Evolutionary conservation across 1,284 basidiomycete species (phyloP).

Genomic region (Sanguinoderma infundibulare): DNA sequence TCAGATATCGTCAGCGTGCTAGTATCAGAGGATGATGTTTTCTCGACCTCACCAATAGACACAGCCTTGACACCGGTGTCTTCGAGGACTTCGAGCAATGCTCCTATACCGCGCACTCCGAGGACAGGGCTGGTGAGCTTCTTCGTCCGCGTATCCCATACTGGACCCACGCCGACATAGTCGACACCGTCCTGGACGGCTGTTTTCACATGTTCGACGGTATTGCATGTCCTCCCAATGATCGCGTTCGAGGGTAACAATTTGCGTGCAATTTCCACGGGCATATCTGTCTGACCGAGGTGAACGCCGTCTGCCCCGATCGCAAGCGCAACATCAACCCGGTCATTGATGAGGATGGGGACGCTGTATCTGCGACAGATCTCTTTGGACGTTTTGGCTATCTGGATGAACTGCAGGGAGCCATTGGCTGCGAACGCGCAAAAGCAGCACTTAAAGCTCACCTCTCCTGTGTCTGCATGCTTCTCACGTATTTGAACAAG

Average conservation of each 20-base stretch:
- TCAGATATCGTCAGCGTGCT: not conserved
- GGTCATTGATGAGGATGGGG: constrained; percentile 92
- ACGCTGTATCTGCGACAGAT: constrained; percentile 84
- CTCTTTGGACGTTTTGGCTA: constrained; percentile 73
- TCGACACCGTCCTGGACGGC: constrained; percentile 71
- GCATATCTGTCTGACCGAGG: constrained; percentile 91
- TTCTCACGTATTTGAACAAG: constrained; percentile 93
- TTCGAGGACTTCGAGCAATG: constrained; percentile 66
- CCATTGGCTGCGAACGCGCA: not conserved
- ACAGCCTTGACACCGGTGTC: constrained; percentile 72
- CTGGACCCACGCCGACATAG: constrained; percentile 87
- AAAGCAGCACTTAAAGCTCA: too few species aligned
- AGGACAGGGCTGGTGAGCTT: constrained; percentile 61
- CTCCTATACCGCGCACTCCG: constrained; percentile 70
- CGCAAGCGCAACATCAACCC: constrained; percentile 86
- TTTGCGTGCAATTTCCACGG: constrained; percentile 67
- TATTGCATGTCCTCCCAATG: constrained; percentile 85
- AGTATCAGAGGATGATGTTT: too few species aligned
- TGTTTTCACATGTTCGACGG: constrained; percentile 60
- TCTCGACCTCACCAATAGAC: constrained; percentile 70
- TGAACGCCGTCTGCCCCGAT: constrained; percentile 84
- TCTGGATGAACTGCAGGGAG: constrained; percentile 71
- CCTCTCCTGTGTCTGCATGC: constrained; percentile 77
- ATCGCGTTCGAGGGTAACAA: constrained; percentile 76
- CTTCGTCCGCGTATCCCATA: constrained; percentile 80